Evolutionary conservation across 2,329 filamentous ascomycete genomes (phyloP), one percentile per base, ranked within the genome.

Genomic region (Claviceps sp.): DNA sequence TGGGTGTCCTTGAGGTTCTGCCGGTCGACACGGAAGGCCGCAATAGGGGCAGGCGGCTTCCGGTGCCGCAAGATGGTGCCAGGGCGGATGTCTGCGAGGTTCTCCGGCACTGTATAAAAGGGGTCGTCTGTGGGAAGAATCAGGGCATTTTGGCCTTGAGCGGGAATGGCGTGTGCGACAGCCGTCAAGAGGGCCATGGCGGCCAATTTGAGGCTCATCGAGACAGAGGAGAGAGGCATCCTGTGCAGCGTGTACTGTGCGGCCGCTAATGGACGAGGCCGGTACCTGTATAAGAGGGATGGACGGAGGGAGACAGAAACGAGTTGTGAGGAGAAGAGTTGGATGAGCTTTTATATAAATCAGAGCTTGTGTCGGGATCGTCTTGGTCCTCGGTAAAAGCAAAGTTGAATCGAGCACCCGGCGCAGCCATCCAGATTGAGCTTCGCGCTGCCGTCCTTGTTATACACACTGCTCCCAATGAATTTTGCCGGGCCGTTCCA

Each of bases 41-140:
- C 50, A 5, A 59, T 52, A 2, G 40, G 24, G 2, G 52, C 41
- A 0, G 57, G 58, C 5, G 57, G 40, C 8, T 48, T 26, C 17
- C 58, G 50, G 26, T 56, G 47, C 1, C 43, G 44, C 26, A 59
- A 48, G 8, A 59, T 59, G 37, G 51, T 38, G 2, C 58, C 58
- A 6, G 54, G 53, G 0, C 14, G 11, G 17, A 46, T 14, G 1
- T n/a, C 10, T 3, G 10, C 37, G 6, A 59, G 30, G 24, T 42
- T 17, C 8, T 43, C 17, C 6, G 57, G 56, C 1, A 59, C 52
- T 2, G 47, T 34, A 19, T 59, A 59, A 37, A 59, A 59, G 1
- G 52, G 5, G 39, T 59, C 58, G 4, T 56, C 24, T 10, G 43
- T 34, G 2, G 43, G 43, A 3, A 11, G 14, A 7, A 16, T 46